Conservation (phyloP, 768 basidiomycete genomes). For the Mycena capillaripes region DNA sequence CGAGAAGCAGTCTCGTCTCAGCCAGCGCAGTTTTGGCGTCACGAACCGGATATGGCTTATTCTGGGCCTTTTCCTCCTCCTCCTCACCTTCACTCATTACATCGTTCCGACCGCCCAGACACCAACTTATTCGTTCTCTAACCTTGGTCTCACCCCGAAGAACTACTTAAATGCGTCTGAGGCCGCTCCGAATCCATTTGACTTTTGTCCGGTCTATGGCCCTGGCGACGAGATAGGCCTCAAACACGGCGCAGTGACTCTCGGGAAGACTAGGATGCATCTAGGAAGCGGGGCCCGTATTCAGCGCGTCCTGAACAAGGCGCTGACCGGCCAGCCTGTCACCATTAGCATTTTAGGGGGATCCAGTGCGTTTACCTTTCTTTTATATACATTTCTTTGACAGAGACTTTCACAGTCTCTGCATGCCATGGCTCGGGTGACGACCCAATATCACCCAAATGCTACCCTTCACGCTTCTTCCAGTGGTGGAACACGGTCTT, state of each 20-base stretch:
- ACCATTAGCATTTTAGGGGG: constrained; percentile 94
- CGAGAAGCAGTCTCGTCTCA: constrained; percentile 67
- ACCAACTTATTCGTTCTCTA: constrained; percentile 50
- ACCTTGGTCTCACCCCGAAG: constrained; percentile 71
- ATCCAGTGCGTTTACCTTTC: constrained; percentile 67
- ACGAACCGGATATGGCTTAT: constrained; percentile 81
- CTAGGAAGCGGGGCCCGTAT: constrained; percentile 86
- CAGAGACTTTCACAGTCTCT: constrained; percentile 75
- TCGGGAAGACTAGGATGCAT: constrained; percentile 84
- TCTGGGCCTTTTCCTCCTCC: constrained; percentile 63
- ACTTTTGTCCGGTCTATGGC: constrained; percentile 92
- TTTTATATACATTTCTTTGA: too few relatives aligned
- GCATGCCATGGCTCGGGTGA: constrained; percentile 95
- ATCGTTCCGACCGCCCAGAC: constrained; percentile 45
- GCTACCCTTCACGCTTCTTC: constrained; percentile 97
- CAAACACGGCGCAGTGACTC: constrained; percentile 81
- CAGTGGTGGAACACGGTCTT: constrained; percentile 99
- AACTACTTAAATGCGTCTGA: constrained; percentile 85
- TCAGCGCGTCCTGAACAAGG: constrained; percentile 87
- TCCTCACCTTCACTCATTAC: constrained; percentile 71
- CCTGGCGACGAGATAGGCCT: constrained; percentile 83
- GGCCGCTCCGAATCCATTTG: constrained; percentile 79
- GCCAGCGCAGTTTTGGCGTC: constrained; percentile 71
- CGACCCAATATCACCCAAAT: constrained; percentile 84
- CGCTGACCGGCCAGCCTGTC: constrained; percentile 86